phyloP scores from a whole-genome alignment of 139 green algal genomes.

The Coelastrella sp. region DNA sequence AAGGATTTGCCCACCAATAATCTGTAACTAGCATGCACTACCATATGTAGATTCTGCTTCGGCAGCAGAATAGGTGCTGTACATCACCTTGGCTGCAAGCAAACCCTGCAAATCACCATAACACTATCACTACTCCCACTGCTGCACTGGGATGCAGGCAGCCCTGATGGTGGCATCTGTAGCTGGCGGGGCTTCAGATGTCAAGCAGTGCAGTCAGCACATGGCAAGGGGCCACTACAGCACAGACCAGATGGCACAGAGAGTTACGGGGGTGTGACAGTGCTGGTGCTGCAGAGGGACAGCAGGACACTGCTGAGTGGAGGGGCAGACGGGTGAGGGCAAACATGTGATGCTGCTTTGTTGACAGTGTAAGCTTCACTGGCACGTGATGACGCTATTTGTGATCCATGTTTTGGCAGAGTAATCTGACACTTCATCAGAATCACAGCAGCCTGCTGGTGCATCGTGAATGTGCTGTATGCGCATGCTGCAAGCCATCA shows the following conservation, averaged over 20 bases:
- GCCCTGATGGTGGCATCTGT: constrained; percentile 55
- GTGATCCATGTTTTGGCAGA: too few species aligned
- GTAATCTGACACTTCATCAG: too few species aligned
- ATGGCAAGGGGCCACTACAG: constrained; percentile 49
- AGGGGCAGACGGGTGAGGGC: constrained; percentile 58
- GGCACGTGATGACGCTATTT: background rate
- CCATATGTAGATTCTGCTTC: background rate
- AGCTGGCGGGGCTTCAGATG: constrained; percentile 53
- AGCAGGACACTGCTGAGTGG: constrained; percentile 53
- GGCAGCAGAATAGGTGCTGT: background rate
- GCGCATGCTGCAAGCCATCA: too few species aligned
- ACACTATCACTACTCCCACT: background rate
- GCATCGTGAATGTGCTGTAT: too few species aligned
- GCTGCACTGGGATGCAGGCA: constrained; percentile 50
- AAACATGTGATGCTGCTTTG: background rate
- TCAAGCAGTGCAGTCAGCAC: constrained; percentile 47
- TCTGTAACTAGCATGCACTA: too few species aligned
- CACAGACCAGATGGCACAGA: constrained; percentile 54
- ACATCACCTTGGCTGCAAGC: too few species aligned
- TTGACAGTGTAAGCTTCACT: background rate
- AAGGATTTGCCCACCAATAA: too few species aligned
- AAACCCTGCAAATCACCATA: too few species aligned
- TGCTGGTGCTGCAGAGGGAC: constrained; percentile 56
- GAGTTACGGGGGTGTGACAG: constrained; percentile 54
- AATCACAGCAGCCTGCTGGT: too few species aligned